phyloP scores from a whole-genome alignment of 345 rosid genomes.

The Nephelium lappaceum region DNA sequence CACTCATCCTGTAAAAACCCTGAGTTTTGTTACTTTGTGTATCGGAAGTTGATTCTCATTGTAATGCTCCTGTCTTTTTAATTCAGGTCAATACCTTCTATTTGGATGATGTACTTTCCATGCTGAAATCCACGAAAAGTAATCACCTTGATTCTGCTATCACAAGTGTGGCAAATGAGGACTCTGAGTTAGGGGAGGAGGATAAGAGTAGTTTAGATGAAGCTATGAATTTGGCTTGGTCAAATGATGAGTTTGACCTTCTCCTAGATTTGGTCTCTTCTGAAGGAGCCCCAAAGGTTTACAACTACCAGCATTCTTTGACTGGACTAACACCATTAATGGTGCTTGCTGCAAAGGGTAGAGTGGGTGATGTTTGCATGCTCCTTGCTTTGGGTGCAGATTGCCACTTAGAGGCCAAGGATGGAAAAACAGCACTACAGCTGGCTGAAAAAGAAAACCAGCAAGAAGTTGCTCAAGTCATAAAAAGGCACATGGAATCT shows the following conservation, averaged over 20 bases:
- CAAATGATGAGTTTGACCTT: constrained; percentile 74
- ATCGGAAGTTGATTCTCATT: constrained; percentile 18
- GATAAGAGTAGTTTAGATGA: constrained; percentile 74
- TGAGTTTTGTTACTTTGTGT: constrained; percentile 3
- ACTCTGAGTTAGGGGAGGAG: constrained; percentile 56
- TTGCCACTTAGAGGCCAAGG: constrained; percentile 57
- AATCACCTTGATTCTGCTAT: constrained; percentile 55
- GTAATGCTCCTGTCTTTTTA: constrained; percentile 25
- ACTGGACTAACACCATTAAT: constrained; percentile 80
- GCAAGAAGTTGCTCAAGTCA: constrained; percentile 63
- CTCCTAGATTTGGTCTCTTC: constrained; percentile 75
- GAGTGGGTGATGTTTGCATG: constrained; percentile 78
- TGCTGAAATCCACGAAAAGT: constrained; percentile 58
- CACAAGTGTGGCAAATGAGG: constrained; percentile 36
- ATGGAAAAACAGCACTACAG: constrained; percentile 66
- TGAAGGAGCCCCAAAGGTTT: constrained; percentile 51
- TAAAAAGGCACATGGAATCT: constrained; percentile 54
- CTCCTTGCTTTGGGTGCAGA: constrained; percentile 81
- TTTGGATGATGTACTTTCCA: constrained; percentile 84
- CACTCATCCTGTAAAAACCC: constrained; percentile 75
- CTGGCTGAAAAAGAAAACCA: constrained; percentile 71
- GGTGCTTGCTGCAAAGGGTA: constrained; percentile 90
- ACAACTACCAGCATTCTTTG: constrained; percentile 74
- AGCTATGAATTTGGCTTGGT: constrained; percentile 82
- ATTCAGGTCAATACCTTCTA: constrained; percentile 71